These are phyloP conservation scores for Colletotrichum sidae DNA, from an alignment of 2,329 filamentous ascomycete genomes.

Conservation along the genomic window DNA sequence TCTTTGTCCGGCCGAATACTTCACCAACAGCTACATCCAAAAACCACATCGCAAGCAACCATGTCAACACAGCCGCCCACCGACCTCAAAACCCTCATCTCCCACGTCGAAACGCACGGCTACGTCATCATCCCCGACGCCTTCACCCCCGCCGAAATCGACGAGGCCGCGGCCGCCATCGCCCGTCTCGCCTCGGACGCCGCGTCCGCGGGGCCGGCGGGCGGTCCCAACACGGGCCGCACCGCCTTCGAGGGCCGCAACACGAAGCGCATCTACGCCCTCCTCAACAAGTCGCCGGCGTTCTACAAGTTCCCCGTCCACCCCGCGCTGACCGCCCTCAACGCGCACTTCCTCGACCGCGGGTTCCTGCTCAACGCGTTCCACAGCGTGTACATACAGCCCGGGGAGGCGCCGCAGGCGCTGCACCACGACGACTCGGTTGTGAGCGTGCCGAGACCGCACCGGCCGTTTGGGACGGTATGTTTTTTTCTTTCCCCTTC, in stretches of 20 bases:
- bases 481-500: not conserved
- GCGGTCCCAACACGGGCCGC: slow-evolving; percentile 42
- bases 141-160: slow-evolving; percentile 45
- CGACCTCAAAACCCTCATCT: slow-evolving; percentile 25
- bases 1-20: too few species aligned
- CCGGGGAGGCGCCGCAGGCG: slow-evolving; percentile 50
- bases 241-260: slow-evolving; percentile 51
- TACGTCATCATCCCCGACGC: slow-evolving; percentile 50
- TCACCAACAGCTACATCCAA: too few species aligned
- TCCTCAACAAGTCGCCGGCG: slow-evolving; percentile 51
- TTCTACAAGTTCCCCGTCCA: slow-evolving; percentile 52
- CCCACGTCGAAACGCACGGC: slow-evolving; percentile 43
- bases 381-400: slow-evolving; percentile 52
- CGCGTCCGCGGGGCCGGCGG: slow-evolving; percentile 42
- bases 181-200: slow-evolving; percentile 39
- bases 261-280: slow-evolving; percentile 52
- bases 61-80: too few species aligned
- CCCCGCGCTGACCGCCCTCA: slow-evolving; percentile 50
- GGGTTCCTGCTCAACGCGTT: slow-evolving; percentile 49
- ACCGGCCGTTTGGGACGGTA: slow-evolving; percentile 48
- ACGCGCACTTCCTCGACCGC: slow-evolving; percentile 53
- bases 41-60: too few species aligned
- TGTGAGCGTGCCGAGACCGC: slow-evolving; percentile 48
- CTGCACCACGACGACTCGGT: slow-evolving; percentile 49
- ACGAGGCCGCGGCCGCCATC: slow-evolving; percentile 39